phyloP scores from a whole-genome alignment of 441 rosid genomes.

The Adansonia rubrostipa region DNA sequence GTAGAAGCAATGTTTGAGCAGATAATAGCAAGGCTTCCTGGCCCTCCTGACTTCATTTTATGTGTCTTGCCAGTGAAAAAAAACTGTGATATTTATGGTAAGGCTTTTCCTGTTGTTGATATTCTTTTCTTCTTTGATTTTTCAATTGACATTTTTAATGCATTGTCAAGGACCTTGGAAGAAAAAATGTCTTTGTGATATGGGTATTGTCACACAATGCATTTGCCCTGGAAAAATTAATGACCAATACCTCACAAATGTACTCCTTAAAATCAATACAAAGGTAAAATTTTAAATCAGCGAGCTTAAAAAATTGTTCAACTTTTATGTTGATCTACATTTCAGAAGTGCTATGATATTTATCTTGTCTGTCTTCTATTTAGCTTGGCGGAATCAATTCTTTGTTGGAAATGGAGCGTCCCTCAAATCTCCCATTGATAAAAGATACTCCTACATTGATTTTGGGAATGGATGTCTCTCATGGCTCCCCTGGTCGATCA shows the following conservation, averaged over 20 bases:
- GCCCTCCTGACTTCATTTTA: constrained; percentile 65
- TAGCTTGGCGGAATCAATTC: constrained; percentile 98
- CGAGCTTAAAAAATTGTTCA: constrained; percentile 13
- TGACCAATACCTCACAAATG: constrained; percentile 89
- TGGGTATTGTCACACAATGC: constrained; percentile 86
- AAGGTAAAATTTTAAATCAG: constrained; percentile 59
- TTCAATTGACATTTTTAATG: constrained; percentile 22
- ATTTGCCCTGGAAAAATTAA: constrained; percentile 71
- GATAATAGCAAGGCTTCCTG: constrained; percentile 60
- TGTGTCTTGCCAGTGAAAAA: constrained; percentile 89
- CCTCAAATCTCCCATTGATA: constrained; percentile 57
- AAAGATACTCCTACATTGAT: constrained; percentile 78
- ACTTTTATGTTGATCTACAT: constrained; percentile 10
- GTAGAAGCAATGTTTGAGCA: constrained; percentile 78
- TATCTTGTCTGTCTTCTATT: constrained; percentile 25
- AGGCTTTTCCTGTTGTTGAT: constrained; percentile 17
- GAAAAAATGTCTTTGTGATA: constrained; percentile 67
- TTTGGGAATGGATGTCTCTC: constrained; percentile 98
- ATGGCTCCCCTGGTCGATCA: constrained; percentile 84
- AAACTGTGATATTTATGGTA: constrained; percentile 86
- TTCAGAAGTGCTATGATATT: not conserved
- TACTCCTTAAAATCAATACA: constrained; percentile 84
- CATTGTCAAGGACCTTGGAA: constrained; percentile 86
- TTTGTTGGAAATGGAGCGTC: constrained; percentile 67
- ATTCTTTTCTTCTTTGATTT: not conserved